Conservation (phyloP, 1,284 basidiomycete genomes). For the Cystobasidiaceae sp. region DNA sequence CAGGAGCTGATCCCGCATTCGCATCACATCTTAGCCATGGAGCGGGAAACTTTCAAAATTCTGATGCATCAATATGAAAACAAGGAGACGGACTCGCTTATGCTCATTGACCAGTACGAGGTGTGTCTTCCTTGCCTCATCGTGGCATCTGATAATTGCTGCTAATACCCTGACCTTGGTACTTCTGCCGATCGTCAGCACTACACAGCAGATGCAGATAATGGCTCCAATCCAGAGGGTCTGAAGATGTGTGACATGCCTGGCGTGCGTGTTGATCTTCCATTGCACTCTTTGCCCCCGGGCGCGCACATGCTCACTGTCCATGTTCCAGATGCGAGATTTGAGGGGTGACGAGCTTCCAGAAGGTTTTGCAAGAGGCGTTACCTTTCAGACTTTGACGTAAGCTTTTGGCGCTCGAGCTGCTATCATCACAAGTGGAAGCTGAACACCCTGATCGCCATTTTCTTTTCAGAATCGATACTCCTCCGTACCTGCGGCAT, state of each 20-base stretch:
- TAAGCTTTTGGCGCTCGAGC: conserved; percentile 48
- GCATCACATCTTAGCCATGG: not conserved
- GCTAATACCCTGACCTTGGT: not conserved
- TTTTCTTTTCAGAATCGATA: conserved; percentile 57
- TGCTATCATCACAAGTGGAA: conserved; percentile 51
- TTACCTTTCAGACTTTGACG: conserved; percentile 51
- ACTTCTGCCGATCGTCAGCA: not conserved
- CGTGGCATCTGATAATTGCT: not conserved
- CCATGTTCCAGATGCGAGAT: conserved; percentile 9
- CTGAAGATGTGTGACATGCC: conserved; percentile 6
- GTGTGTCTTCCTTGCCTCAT: not conserved
- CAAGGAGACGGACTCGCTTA: conserved; percentile 2
- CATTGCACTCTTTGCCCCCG: not conserved
- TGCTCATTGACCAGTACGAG: conserved; percentile 27
- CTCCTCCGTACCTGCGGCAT: conserved; percentile 62
- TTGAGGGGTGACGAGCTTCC: conserved; percentile 23
- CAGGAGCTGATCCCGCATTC: not conserved
- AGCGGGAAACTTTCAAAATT: not conserved
- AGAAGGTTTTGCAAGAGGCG: conserved; percentile 31
- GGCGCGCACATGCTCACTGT: not conserved
- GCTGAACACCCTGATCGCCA: conserved; percentile 57
- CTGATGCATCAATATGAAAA: not conserved
- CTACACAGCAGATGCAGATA: conserved; percentile 1
- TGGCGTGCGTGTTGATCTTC: not conserved
- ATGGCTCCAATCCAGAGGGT: conserved; percentile 20